A percentile compares a stretch with the other conserved stretches of the same genome.
Evolutionary conservation across 75 land plant genomes (phyloP).

Genomic region (Sequoiadendron giganteum): DNA sequence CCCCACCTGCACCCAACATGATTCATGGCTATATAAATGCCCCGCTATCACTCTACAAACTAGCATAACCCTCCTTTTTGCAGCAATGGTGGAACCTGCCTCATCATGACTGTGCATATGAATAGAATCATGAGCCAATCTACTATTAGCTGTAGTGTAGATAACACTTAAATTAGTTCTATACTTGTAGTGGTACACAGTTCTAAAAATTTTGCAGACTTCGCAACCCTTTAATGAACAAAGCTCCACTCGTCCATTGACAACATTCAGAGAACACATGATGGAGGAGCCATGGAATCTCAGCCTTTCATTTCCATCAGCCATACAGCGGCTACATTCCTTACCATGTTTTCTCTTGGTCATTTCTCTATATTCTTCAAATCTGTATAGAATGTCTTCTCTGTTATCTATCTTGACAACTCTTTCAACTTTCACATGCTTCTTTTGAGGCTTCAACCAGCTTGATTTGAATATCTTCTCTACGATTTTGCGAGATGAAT

Average conservation of each 20-base stretch:
- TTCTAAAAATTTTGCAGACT: slow-evolving; percentile 63
- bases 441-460: slow-evolving; percentile 46
- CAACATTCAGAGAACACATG: slow-evolving; percentile 53
- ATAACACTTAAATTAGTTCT: slow-evolving; percentile 34
- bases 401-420: slow-evolving; percentile 53
- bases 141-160: slow-evolving; percentile 77
- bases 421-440: slow-evolving; percentile 38
- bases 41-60: slow-evolving; percentile 88
- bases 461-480: slow-evolving; percentile 81
- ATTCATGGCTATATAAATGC: slow-evolving; percentile 8
- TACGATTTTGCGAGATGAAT: slow-evolving; percentile 69
- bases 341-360: slow-evolving; percentile 41
- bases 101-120: slow-evolving; percentile 8
- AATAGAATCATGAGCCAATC: slow-evolving; percentile 62
- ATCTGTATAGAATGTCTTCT: slow-evolving; percentile 42
- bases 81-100: neutral
- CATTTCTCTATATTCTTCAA: slow-evolving; percentile 74
- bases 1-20: neutral
- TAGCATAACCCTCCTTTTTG: slow-evolving; percentile 54
- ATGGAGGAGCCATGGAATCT: slow-evolving; percentile 68
- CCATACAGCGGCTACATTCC: slow-evolving; percentile 57
- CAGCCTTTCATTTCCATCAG: slow-evolving; percentile 89
- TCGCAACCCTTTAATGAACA: slow-evolving; percentile 56
- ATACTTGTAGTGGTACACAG: slow-evolving; percentile 47
- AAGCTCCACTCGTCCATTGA: slow-evolving; percentile 51